These are phyloP conservation scores for Digitaria exilis DNA, from an alignment of 202 grass and related monocot species.

Conservation along the genomic window DNA sequence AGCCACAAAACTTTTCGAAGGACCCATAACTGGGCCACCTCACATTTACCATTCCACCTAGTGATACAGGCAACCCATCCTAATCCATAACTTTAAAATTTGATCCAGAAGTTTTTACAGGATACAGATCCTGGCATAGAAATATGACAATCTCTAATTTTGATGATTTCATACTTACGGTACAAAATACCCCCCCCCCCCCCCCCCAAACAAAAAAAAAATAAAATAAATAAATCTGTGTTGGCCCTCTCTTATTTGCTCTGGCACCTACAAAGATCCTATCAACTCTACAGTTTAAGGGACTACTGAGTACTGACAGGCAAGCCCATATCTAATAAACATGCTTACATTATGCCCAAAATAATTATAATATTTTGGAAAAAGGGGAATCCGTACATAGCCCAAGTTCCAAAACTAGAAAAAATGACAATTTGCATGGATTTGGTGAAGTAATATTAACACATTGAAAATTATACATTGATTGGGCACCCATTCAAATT, in stretches of 20 bases:
- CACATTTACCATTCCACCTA: not conserved
- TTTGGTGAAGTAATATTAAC: constrained; percentile 1
- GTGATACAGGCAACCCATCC: not conserved
- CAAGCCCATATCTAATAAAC: not conserved
- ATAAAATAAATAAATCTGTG: not conserved
- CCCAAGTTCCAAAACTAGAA: not conserved
- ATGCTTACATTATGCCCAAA: constrained; percentile 13
- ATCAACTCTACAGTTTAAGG: constrained; percentile 1
- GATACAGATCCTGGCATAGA: not conserved
- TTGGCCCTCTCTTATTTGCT: not conserved
- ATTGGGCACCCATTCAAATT: not conserved
- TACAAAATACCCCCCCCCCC: no score
- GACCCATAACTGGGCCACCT: not conserved
- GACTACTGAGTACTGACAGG: not conserved
- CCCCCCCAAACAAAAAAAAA: no score
- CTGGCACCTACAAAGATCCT: not conserved
- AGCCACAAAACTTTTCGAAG: not conserved
- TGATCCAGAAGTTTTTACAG: not conserved
- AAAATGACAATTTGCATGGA: not conserved
- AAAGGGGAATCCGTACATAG: not conserved
- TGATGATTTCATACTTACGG: not conserved
- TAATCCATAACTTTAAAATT: constrained; percentile 9
- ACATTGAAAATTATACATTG: not conserved
- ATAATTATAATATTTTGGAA: not conserved
- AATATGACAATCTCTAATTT: not conserved